Conservation (phyloP, 2,329 filamentous ascomycete species). For the Talaromyces sp. region DNA sequence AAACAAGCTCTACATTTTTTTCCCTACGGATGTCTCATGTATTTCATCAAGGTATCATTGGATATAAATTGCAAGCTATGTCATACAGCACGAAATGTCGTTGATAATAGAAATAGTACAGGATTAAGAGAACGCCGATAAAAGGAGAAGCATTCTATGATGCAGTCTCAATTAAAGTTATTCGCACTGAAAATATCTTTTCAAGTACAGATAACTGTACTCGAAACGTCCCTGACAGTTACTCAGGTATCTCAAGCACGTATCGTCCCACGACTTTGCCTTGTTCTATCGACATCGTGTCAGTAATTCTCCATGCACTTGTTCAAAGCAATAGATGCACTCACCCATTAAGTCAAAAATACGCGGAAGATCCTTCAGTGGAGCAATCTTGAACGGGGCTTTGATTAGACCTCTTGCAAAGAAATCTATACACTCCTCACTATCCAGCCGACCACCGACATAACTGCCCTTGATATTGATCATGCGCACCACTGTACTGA, state of each 20-base stretch:
- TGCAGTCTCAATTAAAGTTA: too few species aligned
- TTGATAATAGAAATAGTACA: background rate
- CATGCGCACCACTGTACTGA: constrained; percentile 86
- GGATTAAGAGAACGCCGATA: too few species aligned
- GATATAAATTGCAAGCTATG: background rate
- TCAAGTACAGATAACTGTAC: too few species aligned
- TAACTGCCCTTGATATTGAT: constrained; percentile 89
- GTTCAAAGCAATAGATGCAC: constrained; percentile 18
- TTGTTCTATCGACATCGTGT: constrained; percentile 29
- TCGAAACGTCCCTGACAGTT: background rate
- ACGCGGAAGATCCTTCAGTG: constrained; percentile 71
- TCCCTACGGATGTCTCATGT: too few species aligned
- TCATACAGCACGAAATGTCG: background rate
- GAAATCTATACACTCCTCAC: constrained; percentile 86
- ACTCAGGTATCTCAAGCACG: constrained; percentile 45
- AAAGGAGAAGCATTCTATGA: too few species aligned
- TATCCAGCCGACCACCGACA: constrained; percentile 87
- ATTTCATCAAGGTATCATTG: too few species aligned
- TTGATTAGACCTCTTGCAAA: constrained; percentile 80
- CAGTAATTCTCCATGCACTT: constrained; percentile 18
- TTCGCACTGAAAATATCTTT: too few species aligned
- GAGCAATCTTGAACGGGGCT: constrained; percentile 79
- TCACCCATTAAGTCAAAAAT: constrained; percentile 72
- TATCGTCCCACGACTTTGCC: constrained; percentile 44
- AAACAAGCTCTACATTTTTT: too few species aligned